Percentiles rank a stretch among this genome's conserved stretches.
phyloP scores from a whole-genome alignment of 257 asterid species.

The Apocynum venetum region DNA sequence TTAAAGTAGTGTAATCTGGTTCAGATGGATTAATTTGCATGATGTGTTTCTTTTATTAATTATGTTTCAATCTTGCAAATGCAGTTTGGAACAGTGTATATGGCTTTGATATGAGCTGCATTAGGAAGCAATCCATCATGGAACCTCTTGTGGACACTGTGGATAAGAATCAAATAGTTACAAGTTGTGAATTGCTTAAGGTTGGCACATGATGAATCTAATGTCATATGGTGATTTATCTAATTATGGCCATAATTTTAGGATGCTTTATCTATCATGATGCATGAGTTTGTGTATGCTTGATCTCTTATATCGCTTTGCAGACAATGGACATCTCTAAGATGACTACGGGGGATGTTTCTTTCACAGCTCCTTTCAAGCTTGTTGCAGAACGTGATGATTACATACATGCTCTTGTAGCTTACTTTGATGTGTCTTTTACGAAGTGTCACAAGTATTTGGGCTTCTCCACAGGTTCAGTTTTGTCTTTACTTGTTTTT shows the following conservation, averaged over 20 bases:
- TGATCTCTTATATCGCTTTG: not conserved
- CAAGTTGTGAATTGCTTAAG: slow-evolving; percentile 84
- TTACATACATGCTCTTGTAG: slow-evolving; percentile 94
- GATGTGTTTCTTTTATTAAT: not conserved
- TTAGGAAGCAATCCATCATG: slow-evolving; percentile 76
- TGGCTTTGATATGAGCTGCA: slow-evolving; percentile 98
- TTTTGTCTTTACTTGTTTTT: not conserved
- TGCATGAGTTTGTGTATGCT: not conserved
- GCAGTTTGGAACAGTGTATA: slow-evolving; percentile 88
- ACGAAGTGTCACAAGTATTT: slow-evolving; percentile 75
- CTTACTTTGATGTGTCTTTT: slow-evolving; percentile 90
- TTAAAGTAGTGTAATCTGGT: slow-evolving; percentile 4
- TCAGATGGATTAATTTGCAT: not conserved
- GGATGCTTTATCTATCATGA: slow-evolving; percentile 1
- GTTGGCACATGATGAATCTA: slow-evolving; percentile 27
- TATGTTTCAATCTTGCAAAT: slow-evolving; percentile 14
- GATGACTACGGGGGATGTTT: slow-evolving; percentile 80
- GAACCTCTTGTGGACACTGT: slow-evolving; percentile 98
- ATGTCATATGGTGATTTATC: not conserved
- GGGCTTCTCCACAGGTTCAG: slow-evolving; percentile 90
- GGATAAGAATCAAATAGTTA: slow-evolving; percentile 87
- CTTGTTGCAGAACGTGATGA: slow-evolving; percentile 91
- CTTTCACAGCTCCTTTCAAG: slow-evolving; percentile 95
- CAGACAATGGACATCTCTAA: slow-evolving; percentile 97
- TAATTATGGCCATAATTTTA: not conserved